Base-by-base conservation (phyloP, 2,329 filamentous ascomycete species). In the Verticillium dahliae region DNA sequence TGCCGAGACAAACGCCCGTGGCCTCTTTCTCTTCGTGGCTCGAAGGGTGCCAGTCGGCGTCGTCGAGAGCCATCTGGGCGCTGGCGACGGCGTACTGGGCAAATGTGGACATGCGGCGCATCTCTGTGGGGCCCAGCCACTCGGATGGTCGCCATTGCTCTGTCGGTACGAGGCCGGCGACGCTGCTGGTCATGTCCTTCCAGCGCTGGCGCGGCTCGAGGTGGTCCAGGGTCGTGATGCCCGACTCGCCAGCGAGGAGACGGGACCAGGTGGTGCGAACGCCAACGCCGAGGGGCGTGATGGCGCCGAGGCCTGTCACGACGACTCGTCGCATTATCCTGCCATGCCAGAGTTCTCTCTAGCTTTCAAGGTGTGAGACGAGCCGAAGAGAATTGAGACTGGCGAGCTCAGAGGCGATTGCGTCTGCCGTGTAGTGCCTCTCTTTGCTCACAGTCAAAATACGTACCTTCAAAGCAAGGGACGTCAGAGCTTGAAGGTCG, bases 1-100 rank as follows among this genome's bases (percentile, higher is more conserved):
- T 98, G 2, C 95, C 95, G 50, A 99, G 81, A 70, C 94, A 97
- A 1, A 99, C 90, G 0, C 95, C 95, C 0, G 93, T 96, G 60
- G 82, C 82, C 70, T 96, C 90, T 31, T 84, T 81, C 62, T 93
- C 85, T 31, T 86, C 81, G 18, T 81, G 78, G 4, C 71, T 75
- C 5, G 77, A 78, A 0, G 89, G 86, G 57, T 83, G 80, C 91
- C 93, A 97, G 2, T 83, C 86, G 1, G 94, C 89, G 78, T 98
- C 92, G 34, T 85, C 76, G 59, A 99, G 79, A 0, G 95, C 95
- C 83, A 98, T 95, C 58, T 91, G 85, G 0, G 91, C 84, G 2
- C 93, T 92, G 13, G 90, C 92, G 70, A 97, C 83, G 14, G 93
- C 94, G 77, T 96, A 98, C 74, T 98, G 93, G 4, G 92, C 85